A percentile compares a stretch with the other conserved stretches of the same genome.
Conservation (phyloP, 345 rosid genomes). For the Stellera chamaejasme region DNA sequence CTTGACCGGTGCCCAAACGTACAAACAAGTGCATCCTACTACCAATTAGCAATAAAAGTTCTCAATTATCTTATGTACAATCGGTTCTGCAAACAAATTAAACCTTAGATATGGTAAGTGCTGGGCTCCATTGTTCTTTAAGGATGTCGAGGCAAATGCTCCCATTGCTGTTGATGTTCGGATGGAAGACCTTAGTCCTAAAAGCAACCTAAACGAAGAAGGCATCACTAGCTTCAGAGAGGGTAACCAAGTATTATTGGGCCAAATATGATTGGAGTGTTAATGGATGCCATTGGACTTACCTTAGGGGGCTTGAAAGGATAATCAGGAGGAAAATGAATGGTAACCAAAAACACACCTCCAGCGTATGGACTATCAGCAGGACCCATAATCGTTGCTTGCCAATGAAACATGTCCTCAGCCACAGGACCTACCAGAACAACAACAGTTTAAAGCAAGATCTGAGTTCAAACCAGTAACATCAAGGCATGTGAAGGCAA, state of each 20-base stretch:
- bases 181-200: slow-evolving; percentile 34
- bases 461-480: no score
- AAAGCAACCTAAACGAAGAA: slow-evolving; percentile 24
- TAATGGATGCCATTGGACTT: not conserved
- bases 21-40: no score
- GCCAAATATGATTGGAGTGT: no score
- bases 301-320: slow-evolving; percentile 40
- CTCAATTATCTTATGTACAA: no score
- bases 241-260: no score
- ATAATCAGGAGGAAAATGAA: slow-evolving; percentile 3
- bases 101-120: slow-evolving; percentile 38
- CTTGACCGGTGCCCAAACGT: no score
- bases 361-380: slow-evolving; percentile 36
- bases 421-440: slow-evolving; percentile 20
- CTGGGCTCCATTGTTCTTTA: slow-evolving; percentile 46
- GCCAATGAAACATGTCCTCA: slow-evolving; percentile 1
- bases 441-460: no score
- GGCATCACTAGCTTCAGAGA: not conserved
- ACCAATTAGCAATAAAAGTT: no score
- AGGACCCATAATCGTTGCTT: slow-evolving; percentile 25
- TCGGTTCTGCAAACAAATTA: not conserved
- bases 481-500: no score
- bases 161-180: slow-evolving; percentile 40
- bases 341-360: slow-evolving; percentile 27
- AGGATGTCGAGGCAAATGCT: slow-evolving; percentile 40